A percentile compares a stretch with the other conserved stretches of the same genome.
Evolutionary conservation across 768 basidiomycete genomes (phyloP).

Genomic region (Amanita phalloides): DNA sequence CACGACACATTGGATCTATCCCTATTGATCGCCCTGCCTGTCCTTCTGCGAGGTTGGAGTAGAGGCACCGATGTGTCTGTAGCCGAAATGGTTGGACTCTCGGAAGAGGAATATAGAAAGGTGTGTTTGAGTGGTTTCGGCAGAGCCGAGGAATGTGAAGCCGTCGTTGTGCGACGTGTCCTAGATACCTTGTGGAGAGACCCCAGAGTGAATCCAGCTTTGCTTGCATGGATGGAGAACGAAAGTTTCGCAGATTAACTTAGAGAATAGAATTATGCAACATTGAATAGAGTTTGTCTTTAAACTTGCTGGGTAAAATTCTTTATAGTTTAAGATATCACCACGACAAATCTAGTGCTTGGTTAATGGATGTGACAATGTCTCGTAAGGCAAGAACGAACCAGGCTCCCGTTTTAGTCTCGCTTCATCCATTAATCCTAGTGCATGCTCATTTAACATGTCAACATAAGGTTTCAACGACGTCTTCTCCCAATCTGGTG

Average conservation of each 20-base stretch:
- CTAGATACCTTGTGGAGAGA: slow-evolving; percentile 34
- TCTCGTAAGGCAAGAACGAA: slow-evolving; percentile 9
- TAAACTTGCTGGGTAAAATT: neutral
- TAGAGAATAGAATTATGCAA: slow-evolving; percentile 4
- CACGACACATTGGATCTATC: slow-evolving; percentile 54
- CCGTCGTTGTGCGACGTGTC: slow-evolving; percentile 45
- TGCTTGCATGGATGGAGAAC: slow-evolving; percentile 41
- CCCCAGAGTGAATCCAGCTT: slow-evolving; percentile 19
- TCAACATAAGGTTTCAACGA: slow-evolving; percentile 85
- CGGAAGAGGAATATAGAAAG: slow-evolving; percentile 55
- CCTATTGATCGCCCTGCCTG: slow-evolving; percentile 62
- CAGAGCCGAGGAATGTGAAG: slow-evolving; percentile 65
- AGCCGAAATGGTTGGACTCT: slow-evolving; percentile 41
- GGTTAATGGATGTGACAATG: neutral
- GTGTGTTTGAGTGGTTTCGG: slow-evolving; percentile 68
- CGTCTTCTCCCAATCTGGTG: slow-evolving; percentile 73
- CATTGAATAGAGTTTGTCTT: neutral
- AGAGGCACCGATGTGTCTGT: slow-evolving; percentile 28
- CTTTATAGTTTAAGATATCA: slow-evolving; percentile 8
- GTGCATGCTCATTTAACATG: slow-evolving; percentile 70
- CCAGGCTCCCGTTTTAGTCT: slow-evolving; percentile 37
- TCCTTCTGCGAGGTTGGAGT: slow-evolving; percentile 44
- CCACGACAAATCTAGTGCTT: slow-evolving; percentile 21
- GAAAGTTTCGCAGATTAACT: slow-evolving; percentile 23
- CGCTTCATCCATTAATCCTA: slow-evolving; percentile 44